Conservation (phyloP, 345 rosid genomes). For the Citrus trifoliata region DNA sequence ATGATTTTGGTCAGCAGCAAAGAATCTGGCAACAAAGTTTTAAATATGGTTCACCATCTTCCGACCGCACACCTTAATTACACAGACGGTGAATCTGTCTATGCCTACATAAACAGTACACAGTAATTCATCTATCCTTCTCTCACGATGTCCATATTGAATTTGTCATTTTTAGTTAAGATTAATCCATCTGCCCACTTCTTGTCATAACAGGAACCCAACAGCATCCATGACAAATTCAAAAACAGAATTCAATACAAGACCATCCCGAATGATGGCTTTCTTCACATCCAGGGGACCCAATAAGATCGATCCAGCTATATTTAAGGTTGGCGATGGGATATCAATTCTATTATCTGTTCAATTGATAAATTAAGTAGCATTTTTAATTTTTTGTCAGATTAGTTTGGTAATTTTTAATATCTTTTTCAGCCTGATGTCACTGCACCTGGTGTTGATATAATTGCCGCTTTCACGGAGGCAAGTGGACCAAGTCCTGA, state of each 20-base stretch:
- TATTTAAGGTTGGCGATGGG: constrained; percentile 35
- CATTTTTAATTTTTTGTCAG: neutral
- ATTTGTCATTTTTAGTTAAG: no score
- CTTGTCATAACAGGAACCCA: constrained; percentile 23
- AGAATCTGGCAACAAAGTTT: no score
- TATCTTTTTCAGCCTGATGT: constrained; percentile 44
- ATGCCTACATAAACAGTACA: no score
- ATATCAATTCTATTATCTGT: neutral
- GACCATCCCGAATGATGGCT: constrained; percentile 31
- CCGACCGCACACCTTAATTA: constrained; percentile 32
- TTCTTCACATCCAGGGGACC: constrained; percentile 42
- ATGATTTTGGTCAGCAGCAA: constrained; percentile 41
- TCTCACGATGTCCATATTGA: no score
- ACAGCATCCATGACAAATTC: constrained; percentile 17
- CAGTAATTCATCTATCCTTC: no score
- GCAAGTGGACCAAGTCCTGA: constrained; percentile 16
- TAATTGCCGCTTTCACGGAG: constrained; percentile 43
- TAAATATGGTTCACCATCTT: constrained; percentile 26
- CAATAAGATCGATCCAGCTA: constrained; percentile 23
- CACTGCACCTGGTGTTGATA: constrained; percentile 52
- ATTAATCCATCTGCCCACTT: no score
- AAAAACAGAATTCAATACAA: constrained; percentile 7
- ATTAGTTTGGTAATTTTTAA: no score
- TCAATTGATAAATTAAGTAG: neutral
- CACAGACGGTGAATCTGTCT: no score